Evolutionary conservation across 805 yeast genomes (phyloP), one percentile per base, ranked within the genome.

Genomic region (Candida krabiensis): DNA sequence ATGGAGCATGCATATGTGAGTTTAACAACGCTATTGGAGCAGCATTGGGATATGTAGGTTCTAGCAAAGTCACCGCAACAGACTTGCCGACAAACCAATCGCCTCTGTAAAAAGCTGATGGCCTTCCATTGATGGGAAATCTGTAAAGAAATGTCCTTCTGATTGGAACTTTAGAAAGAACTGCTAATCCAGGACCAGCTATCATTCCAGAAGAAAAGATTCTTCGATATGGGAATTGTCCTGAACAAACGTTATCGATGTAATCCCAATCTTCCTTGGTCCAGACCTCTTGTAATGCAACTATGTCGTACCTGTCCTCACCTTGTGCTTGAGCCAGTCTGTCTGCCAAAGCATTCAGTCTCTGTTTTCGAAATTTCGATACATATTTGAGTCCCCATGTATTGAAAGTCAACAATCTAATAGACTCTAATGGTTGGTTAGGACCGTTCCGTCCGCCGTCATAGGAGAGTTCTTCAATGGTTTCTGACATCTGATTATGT

Each of bases 1-100:
- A 93, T 0, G 99, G 99, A 1, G 99, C 99, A 61, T 93, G 99
- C 93, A 93, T 83, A 60, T 93, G 99, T 13, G 96, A 82, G 56
- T 90, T 91, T 55, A 93, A 65, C 4, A 93, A 63, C 2, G 95
- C 97, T 28, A 93, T 65, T 4, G 83, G 83, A 5, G 70, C 57
- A 2, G 73, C 66, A 13, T 65, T 67, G 0, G 70, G 63, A 13
- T 56, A 52, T 3, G 75, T 63, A 4, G 86, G 82, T 39, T 67
- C 67, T 28, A 93, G 65, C 4, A 79, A 61, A 0, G 95, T 84
- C 3, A 88, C 79, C 1, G 95, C 84, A 14, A 88, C 77, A 7
- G 91, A 75, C 58, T 93, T 93, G 7, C 99, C 99, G 16, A 93
- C 99, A 49, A 77, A 87, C 96, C 97, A 93, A 60, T 93, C 99